These are phyloP conservation scores for Linnemannia hyalina DNA, from an alignment of 192 early-diverging fungal species.

Conservation along the genomic window DNA sequence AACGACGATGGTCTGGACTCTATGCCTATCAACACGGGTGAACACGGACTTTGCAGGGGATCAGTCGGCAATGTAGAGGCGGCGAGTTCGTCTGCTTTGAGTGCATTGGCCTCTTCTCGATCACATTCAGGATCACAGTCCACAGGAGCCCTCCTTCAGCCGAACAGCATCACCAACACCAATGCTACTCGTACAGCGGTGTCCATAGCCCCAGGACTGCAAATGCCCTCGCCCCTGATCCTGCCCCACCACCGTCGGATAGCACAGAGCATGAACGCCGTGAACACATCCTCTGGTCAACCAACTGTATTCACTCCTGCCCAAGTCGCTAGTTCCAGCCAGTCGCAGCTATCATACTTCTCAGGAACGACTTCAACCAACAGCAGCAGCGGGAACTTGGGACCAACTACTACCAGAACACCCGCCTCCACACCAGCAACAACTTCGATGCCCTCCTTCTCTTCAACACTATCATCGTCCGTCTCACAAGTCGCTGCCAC, in stretches of 20 bases:
- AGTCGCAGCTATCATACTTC: background rate
- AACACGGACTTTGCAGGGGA: background rate
- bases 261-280: constrained; percentile 2
- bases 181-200: background rate
- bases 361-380: background rate
- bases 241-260: constrained; percentile 44
- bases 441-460: constrained; percentile 5
- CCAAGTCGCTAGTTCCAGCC: background rate
- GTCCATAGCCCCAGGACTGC: constrained; percentile 17
- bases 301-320: background rate
- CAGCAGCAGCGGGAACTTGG: background rate
- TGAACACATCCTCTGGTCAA: background rate
- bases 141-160: background rate
- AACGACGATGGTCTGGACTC: constrained; percentile 8
- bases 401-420: background rate
- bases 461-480: background rate
- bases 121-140: background rate
- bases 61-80: background rate
- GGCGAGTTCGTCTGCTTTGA: background rate
- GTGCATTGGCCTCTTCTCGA: background rate
- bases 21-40: background rate
- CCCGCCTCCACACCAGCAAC: constrained; percentile 31
- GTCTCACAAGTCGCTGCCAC: constrained; percentile 35
- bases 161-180: background rate
- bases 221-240: constrained; percentile 33